phyloP scores from a whole-genome alignment of 2,329 filamentous ascomycete genomes.

The Trichoderma sp. region DNA sequence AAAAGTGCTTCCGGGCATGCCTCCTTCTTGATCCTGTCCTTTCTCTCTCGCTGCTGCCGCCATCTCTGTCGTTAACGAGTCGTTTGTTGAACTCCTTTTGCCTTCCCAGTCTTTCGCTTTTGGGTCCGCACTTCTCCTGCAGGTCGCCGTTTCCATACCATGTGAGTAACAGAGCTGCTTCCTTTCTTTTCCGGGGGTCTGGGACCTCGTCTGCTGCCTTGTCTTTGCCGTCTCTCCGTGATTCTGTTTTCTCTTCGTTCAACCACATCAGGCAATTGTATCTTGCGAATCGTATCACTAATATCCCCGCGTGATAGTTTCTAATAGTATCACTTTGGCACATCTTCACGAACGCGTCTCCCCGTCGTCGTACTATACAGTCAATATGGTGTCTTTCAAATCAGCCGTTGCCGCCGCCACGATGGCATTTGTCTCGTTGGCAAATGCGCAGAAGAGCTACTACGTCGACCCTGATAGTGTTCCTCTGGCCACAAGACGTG shows the following conservation, averaged over 20 bases:
- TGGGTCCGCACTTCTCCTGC: neutral
- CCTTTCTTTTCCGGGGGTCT: neutral
- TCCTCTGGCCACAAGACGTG: slow-evolving; percentile 49
- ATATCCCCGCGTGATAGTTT: neutral
- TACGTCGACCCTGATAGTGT: slow-evolving; percentile 62
- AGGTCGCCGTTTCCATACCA: slow-evolving; percentile 1
- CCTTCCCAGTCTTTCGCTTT: slow-evolving; percentile 13
- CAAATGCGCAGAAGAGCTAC: slow-evolving; percentile 50
- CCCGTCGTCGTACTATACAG: neutral
- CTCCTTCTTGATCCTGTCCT: slow-evolving; percentile 9
- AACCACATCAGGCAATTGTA: neutral
- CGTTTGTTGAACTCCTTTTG: slow-evolving; percentile 6
- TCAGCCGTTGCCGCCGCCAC: slow-evolving; percentile 53
- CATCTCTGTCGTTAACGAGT: slow-evolving; percentile 17
- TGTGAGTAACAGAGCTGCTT: slow-evolving; percentile 5
- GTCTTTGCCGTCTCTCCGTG: neutral
- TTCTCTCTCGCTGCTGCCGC: slow-evolving; percentile 6
- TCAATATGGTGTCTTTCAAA: slow-evolving; percentile 55
- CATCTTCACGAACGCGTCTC: neutral
- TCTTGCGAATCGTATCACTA: slow-evolving; percentile 5
- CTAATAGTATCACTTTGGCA: neutral
- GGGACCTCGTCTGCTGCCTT: neutral
- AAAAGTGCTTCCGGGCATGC: slow-evolving; percentile 13
- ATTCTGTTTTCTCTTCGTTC: neutral
- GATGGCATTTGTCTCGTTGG: slow-evolving; percentile 49